Conservation (phyloP, 768 basidiomycete genomes). For the Chalciporus chontae region DNA sequence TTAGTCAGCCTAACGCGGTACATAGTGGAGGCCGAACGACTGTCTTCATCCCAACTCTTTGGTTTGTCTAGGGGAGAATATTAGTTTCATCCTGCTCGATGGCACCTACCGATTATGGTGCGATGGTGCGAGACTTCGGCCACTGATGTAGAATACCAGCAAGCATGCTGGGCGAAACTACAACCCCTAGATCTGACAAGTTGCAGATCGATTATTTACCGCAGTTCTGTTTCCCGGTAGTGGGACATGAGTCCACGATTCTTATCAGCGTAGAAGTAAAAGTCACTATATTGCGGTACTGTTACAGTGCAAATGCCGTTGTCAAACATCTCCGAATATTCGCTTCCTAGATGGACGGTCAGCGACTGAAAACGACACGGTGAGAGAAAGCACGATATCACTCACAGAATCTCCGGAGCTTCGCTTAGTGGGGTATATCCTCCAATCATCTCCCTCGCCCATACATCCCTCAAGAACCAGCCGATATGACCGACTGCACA, state of each 20-base stretch:
- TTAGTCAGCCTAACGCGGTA: too few relatives aligned
- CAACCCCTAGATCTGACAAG: too few relatives aligned
- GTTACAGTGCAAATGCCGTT: conserved; percentile 5
- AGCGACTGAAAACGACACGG: background rate
- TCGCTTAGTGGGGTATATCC: conserved; percentile 70
- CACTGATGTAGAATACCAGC: conserved; percentile 12
- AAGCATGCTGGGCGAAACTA: too few relatives aligned
- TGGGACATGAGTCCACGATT: too few relatives aligned
- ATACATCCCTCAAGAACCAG: conserved; percentile 83
- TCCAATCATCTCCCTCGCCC: conserved; percentile 84
- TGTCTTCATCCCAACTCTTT: too few relatives aligned
- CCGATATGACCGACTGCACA: conserved; percentile 85
- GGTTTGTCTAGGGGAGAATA: too few relatives aligned
- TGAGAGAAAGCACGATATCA: conserved; percentile 12
- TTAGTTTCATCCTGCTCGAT: too few relatives aligned
- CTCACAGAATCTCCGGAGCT: conserved; percentile 68
- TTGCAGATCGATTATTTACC: too few relatives aligned
- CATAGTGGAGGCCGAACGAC: too few relatives aligned
- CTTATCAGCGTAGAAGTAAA: background rate
- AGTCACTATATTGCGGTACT: conserved; percentile 2
- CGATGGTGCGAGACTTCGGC: too few relatives aligned
- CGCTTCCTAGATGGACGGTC: conserved; percentile 46
- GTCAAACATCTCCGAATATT: conserved; percentile 55
- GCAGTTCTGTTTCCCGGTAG: too few relatives aligned
- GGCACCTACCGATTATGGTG: too few relatives aligned